These are phyloP conservation scores for Harringtonia lauricola DNA, from an alignment of 2,329 filamentous ascomycete genomes.

Conservation along the genomic window DNA sequence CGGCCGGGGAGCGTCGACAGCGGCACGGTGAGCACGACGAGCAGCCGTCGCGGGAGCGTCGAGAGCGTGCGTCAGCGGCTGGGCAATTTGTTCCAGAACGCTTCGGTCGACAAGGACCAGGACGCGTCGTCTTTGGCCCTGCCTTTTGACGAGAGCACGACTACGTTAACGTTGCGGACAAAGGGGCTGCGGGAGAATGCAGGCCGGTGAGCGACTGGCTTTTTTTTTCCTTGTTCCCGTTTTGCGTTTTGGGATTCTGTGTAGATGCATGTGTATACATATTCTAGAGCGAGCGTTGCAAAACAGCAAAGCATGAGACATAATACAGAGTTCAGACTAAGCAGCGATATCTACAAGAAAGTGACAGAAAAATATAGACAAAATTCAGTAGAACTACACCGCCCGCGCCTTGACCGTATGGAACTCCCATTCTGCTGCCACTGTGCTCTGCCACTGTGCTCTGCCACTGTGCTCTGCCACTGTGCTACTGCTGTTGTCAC, in stretches of 20 bases:
- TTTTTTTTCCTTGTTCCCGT: background rate
- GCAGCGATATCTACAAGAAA: no score
- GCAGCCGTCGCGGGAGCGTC: conserved; percentile 30
- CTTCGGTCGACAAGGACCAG: background rate
- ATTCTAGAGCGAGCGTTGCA: background rate
- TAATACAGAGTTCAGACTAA: background rate
- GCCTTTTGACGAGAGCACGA: conserved; percentile 34
- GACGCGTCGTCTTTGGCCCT: conserved; percentile 19
- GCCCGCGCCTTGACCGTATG: no score
- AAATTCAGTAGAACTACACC: no score
- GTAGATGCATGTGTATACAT: background rate
- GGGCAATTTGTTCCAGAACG: conserved; percentile 27
- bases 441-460: no score
- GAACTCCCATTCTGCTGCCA: no score
- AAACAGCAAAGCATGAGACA: background rate
- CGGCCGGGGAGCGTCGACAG: no score
- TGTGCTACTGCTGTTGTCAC: no score
- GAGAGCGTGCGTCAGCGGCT: conserved; percentile 27
- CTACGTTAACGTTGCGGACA: conserved; percentile 40
- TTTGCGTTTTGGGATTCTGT: background rate
- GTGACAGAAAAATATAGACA: no score
- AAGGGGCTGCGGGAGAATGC: conserved; percentile 42
- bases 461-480: no score
- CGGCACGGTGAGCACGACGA: conserved; percentile 24
- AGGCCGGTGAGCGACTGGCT: background rate